Conservation (phyloP, 495 filamentous ascomycete genomes). For the Daldinia caldariorum region DNA sequence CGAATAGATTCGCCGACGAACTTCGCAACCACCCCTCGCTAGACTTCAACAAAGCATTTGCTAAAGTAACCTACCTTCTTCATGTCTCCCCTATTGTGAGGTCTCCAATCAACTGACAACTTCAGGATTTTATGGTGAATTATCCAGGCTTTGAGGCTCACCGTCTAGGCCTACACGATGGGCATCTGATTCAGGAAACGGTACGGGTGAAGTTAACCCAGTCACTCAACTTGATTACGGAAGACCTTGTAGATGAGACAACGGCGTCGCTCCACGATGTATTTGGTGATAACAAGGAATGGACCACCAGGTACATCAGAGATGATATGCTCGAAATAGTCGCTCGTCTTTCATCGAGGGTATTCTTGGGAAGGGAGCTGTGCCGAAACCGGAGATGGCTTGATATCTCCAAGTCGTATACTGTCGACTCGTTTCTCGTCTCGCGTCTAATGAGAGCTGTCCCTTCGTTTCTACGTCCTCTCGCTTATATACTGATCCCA, state of each 20-base stretch:
- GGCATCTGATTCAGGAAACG: constrained; percentile 50
- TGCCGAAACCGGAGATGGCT: constrained; percentile 60
- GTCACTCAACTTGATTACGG: constrained; percentile 54
- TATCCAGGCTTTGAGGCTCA: constrained; percentile 60
- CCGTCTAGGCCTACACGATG: constrained; percentile 37
- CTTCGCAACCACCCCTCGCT: constrained; percentile 55
- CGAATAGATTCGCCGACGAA: constrained; percentile 61
- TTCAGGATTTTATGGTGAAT: constrained; percentile 56
- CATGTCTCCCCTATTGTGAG: background rate
- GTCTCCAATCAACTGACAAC: constrained; percentile 11
- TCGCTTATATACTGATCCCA: constrained; percentile 50
- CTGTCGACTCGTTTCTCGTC: constrained; percentile 49
- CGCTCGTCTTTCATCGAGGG: constrained; percentile 56
- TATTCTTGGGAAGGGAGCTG: constrained; percentile 58
- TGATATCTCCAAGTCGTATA: constrained; percentile 55
- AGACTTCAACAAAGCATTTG: constrained; percentile 54
- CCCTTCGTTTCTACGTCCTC: constrained; percentile 50
- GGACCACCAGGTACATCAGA: constrained; percentile 36
- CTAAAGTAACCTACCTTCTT: constrained; percentile 50
- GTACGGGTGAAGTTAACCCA: constrained; percentile 60
- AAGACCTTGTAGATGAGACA: constrained; percentile 58
- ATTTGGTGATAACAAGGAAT: constrained; percentile 44
- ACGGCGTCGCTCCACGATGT: constrained; percentile 51
- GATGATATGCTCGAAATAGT: constrained; percentile 54
- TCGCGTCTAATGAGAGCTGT: constrained; percentile 48